These are phyloP conservation scores for Eucalyptus pauciflora DNA, from an alignment of 345 rosid species.

Conservation along the genomic window DNA sequence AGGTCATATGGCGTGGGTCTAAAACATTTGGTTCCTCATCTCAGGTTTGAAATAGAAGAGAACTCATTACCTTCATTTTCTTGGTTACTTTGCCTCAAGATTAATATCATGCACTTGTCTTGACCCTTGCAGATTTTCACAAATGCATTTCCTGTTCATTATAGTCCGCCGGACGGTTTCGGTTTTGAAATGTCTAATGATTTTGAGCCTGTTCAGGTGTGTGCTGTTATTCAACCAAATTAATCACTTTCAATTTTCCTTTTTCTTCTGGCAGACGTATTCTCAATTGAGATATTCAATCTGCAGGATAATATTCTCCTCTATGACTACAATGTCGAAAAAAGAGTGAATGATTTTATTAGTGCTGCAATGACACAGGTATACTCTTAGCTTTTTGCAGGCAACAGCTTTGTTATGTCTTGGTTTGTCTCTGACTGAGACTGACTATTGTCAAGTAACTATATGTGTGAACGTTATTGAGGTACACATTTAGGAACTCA, in stretches of 20 bases:
- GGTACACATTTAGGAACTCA: not conserved
- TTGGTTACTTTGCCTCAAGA: not conserved
- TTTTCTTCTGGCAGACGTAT: not conserved
- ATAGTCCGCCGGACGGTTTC: constrained; percentile 69
- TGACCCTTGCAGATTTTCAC: constrained; percentile 55
- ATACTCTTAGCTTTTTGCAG: not conserved
- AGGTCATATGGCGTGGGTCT: constrained; percentile 87
- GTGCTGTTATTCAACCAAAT: not conserved
- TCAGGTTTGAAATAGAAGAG: constrained; percentile 27
- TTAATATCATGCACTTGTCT: not conserved
- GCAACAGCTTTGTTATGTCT: not conserved
- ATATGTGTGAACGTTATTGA: not conserved
- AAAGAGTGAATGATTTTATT: constrained; percentile 48
- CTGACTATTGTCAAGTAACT: not conserved
- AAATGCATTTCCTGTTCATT: constrained; percentile 62
- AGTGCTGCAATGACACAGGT: constrained; percentile 61
- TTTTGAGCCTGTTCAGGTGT: constrained; percentile 64
- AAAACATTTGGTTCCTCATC: constrained; percentile 74
- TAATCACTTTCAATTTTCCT: not conserved
- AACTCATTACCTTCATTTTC: not conserved
- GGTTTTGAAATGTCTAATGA: constrained; percentile 49
- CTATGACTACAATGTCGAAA: constrained; percentile 49
- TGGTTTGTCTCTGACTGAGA: not conserved
- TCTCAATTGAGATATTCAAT: not conserved
- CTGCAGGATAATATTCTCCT: constrained; percentile 59